Evolutionary conservation across 305 asterid genomes (phyloP), one percentile per base, ranked within the genome.

Genomic region (Withania somnifera): DNA sequence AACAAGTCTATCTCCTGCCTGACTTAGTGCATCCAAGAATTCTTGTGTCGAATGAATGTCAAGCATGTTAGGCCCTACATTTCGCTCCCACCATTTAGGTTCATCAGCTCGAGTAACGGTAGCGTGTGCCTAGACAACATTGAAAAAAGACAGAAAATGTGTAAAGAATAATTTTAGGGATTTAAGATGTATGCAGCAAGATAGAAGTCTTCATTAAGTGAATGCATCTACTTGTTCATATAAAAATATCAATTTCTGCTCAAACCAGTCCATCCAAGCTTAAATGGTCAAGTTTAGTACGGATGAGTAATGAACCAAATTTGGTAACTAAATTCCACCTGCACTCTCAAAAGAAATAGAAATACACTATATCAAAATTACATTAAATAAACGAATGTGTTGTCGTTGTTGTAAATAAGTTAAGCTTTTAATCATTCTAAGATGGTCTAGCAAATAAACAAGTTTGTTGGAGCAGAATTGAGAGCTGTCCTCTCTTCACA

Each of bases 21-120:
- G 86, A 78, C 96, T 91, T 84, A 94, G 85, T 80, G 96, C 97
- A 82, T 67, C 89, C 85, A 93, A 88, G 85, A 94, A 91, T 64
- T 94, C 98, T 80, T 91, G 87, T 4, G 96, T 91, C 14, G 97
- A 93, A 87, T 94, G 98, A 84, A 94, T 92, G 84, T 94, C 98
- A 56, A 91, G 79, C 97, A 94, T 94, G 87, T 94, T 94, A 28
- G 98, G 97, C 34, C 97, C 98, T 14, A 92, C 94, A 88, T 90
- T 90, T 86, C 88, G 90, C 80, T 94, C 98, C 98, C 98, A 94
- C 98, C 98, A 94, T 82, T 93, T 93, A 54, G 98, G 98, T 77
- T 84, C 91, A 89, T 95, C 97, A 2, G 92, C 90, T 84, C 91
- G 93, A 56, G 98, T 89, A 81, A 85, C 83, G 75, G 93, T 85